Evolutionary conservation across 306 rosid genomes (phyloP).

Genomic region (Chamaecrista fasciculata): DNA sequence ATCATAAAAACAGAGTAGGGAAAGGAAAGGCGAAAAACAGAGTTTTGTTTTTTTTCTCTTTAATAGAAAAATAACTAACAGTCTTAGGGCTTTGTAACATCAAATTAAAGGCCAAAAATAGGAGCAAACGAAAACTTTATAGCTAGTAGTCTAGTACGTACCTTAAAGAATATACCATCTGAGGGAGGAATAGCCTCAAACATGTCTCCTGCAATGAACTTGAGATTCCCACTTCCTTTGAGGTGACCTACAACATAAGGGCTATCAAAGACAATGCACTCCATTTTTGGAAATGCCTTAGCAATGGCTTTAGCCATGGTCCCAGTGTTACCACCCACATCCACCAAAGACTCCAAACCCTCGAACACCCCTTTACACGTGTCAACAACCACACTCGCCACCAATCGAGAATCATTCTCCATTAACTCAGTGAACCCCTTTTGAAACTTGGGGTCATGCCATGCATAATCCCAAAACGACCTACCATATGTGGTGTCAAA

Average conservation of each 20-base stretch:
- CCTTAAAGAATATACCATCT: conserved; percentile 21
- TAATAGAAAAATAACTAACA: too few relatives aligned
- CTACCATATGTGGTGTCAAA: conserved; percentile 24
- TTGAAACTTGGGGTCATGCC: background rate
- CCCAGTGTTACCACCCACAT: conserved; percentile 46
- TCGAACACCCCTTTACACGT: conserved; percentile 31
- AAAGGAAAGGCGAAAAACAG: too few relatives aligned
- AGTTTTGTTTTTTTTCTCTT: too few relatives aligned
- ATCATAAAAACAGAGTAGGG: too few relatives aligned
- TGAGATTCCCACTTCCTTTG: conserved; percentile 1
- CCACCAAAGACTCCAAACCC: conserved; percentile 42
- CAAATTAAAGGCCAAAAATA: too few relatives aligned
- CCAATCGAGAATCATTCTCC: conserved; percentile 30
- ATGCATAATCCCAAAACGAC: conserved; percentile 24
- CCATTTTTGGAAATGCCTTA: conserved; percentile 30
- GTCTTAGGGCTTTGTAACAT: too few relatives aligned
- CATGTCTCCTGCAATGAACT: conserved; percentile 30
- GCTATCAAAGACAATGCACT: conserved; percentile 33
- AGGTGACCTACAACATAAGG: conserved; percentile 26
- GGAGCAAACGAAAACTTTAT: too few relatives aligned
- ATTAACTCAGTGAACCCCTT: conserved; percentile 27
- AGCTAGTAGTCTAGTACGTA: too few relatives aligned
- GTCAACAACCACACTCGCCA: conserved; percentile 1
- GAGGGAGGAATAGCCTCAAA: conserved; percentile 2
- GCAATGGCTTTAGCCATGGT: conserved; percentile 39